Conservation (phyloP, 2,329 filamentous ascomycete genomes). For the Sporothrix euskadiensis region DNA sequence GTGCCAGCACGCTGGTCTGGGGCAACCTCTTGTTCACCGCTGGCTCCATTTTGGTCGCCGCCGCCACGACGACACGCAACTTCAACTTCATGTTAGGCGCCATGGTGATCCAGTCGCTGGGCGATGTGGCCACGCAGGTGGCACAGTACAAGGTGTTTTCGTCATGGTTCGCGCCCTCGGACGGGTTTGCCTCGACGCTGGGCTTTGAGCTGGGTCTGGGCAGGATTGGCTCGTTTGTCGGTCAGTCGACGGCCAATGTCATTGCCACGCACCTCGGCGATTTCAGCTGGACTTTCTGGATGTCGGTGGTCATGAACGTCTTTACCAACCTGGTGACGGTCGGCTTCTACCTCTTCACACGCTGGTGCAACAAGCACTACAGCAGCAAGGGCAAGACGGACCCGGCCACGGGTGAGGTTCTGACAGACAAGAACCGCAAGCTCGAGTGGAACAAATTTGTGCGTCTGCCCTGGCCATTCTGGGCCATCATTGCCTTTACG, state of each 20-base stretch:
- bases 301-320: slow-evolving; percentile 62
- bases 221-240: slow-evolving; percentile 62
- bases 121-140: slow-evolving; percentile 64
- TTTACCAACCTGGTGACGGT: slow-evolving; percentile 55
- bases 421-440: slow-evolving; percentile 61
- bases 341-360: slow-evolving; percentile 49
- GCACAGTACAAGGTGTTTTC: slow-evolving; percentile 67
- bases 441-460: slow-evolving; percentile 59
- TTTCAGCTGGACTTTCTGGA: slow-evolving; percentile 65
- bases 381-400: slow-evolving; percentile 47
- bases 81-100: slow-evolving; percentile 63
- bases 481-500: slow-evolving; percentile 56
- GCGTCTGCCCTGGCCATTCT: slow-evolving; percentile 61
- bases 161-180: slow-evolving; percentile 62
- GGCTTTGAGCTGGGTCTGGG: slow-evolving; percentile 62
- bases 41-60: slow-evolving; percentile 60
- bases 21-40: slow-evolving; percentile 62
- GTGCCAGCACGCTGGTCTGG: slow-evolving; percentile 55
- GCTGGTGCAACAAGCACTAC: slow-evolving; percentile 43
- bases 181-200: slow-evolving; percentile 62
- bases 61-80: slow-evolving; percentile 55
- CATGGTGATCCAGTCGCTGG: slow-evolving; percentile 55
- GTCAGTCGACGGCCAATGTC: slow-evolving; percentile 44
- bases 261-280: slow-evolving; percentile 44
- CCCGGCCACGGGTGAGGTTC: slow-evolving; percentile 57